Conservation (phyloP, 2,329 filamentous ascomycete genomes). For the Hypoxylon sp. region DNA sequence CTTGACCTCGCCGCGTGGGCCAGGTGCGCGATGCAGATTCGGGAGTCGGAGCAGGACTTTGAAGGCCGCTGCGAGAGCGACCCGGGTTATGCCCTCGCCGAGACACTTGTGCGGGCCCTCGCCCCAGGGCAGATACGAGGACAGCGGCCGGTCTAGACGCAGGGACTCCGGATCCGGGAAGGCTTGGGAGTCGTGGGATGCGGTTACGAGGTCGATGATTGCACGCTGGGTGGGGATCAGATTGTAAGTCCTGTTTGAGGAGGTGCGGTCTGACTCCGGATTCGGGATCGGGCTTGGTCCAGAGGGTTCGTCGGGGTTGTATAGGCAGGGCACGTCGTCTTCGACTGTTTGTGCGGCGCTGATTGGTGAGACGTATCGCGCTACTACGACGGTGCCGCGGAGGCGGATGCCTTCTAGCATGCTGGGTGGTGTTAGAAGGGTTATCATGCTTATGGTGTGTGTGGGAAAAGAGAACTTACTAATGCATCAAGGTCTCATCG, state of each 20-base stretch:
- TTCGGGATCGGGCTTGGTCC: conserved; percentile 44
- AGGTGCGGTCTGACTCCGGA: conserved; percentile 20
- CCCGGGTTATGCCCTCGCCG: conserved; percentile 36
- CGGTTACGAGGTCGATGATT: conserved; percentile 41
- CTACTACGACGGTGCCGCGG: conserved; percentile 66
- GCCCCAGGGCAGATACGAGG: conserved; percentile 40
- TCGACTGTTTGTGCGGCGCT: conserved; percentile 49
- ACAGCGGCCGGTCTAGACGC: conserved; percentile 34
- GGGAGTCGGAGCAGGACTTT: conserved; percentile 31
- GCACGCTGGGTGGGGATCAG: conserved; percentile 31
- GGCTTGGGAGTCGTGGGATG: conserved; percentile 41
- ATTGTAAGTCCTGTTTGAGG: conserved; percentile 29
- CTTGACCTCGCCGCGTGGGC: conserved; percentile 33
- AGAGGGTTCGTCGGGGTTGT: conserved; percentile 41
- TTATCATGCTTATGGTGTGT: neutral
- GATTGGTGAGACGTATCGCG: conserved; percentile 59
- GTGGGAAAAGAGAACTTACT: conserved; percentile 48
- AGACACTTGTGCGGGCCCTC: conserved; percentile 31
- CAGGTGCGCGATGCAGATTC: conserved; percentile 29
- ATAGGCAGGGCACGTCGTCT: conserved; percentile 48
- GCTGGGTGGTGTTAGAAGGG: conserved; percentile 59
- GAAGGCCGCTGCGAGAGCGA: conserved; percentile 39
- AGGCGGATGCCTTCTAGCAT: conserved; percentile 69
- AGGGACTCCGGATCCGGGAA: conserved; percentile 36
- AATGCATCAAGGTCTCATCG: conserved; percentile 60